Base-by-base conservation (phyloP, 371 early-diverging fungal species). In the Cokeromyces recurvatus region DNA sequence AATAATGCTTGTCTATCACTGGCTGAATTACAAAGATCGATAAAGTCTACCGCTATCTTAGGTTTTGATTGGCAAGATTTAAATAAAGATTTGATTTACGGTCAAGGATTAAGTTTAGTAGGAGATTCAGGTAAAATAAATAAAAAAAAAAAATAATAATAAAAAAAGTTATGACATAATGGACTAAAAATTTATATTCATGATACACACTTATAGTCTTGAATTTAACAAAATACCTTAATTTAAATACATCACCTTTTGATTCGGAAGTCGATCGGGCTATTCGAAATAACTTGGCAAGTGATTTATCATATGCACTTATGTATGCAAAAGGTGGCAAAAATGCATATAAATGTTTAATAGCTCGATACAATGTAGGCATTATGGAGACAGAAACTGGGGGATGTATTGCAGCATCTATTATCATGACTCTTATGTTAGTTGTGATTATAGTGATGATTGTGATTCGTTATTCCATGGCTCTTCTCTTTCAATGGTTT, bases 401-500 rank as follows among this genome's bases (percentile, higher is more conserved):
- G 36, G 74, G 74, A 23, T 86, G 89, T 68, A 74, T 84, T 45
- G 65, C 84, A 4, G 63, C 77, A 23, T 61, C 74, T 32, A 71
- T 75, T 24, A 62, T 78, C 14, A 66, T 73, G 64, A 68, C 48
- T 5, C 8, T 71, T 4, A 68, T 67, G 57, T 48, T 78, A 17
- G 66, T 68, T 1, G 63, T 74, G n/a, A 71, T 78, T 51, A 43
- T 74, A 17, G 62, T 59, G 10, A 57, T 78, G 32, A 66, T 78
- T 40, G 55, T 67, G 14, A 57, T 73, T 5, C 73, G 75, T 3
- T 85, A 83, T 50, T 55, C 77, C 0, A 73, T 86, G 55, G 86
- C 85, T 0, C 52, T 78, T 1, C 40, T 76, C 8, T 86, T 85
- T 63, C 79, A 79, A 41, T 79, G 84, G 83, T 55, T 77, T 39